Evolutionary conservation across 1,284 basidiomycete species (phyloP).

Genomic region (Naganishia cerealis): DNA sequence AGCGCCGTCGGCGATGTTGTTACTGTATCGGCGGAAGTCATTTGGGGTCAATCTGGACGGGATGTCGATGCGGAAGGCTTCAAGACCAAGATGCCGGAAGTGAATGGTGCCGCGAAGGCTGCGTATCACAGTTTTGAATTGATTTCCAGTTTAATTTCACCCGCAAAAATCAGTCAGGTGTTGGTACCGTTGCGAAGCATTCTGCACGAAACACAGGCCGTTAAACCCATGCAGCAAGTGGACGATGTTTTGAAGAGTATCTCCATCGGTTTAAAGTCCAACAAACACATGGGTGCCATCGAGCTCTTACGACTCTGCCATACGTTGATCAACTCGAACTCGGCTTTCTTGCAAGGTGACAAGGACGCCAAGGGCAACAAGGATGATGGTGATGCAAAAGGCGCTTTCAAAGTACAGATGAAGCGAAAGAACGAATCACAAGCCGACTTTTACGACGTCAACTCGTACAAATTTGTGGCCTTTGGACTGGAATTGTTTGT

Average conservation of each 20-base stretch:
- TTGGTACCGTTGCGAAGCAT: slow-evolving; percentile 79
- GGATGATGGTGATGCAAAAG: slow-evolving; percentile 48
- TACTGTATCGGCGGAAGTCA: slow-evolving; percentile 82
- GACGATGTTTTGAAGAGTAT: slow-evolving; percentile 86
- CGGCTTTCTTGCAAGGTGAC: slow-evolving; percentile 62
- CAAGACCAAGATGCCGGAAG: slow-evolving; percentile 91
- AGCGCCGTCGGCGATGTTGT: slow-evolving; percentile 74
- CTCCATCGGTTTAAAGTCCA: slow-evolving; percentile 80
- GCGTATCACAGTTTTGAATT: slow-evolving; percentile 82
- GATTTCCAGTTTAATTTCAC: slow-evolving; percentile 72
- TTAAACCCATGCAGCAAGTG: slow-evolving; percentile 78
- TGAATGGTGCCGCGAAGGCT: slow-evolving; percentile 72
- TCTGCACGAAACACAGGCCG: slow-evolving; percentile 79
- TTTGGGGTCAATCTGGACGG: slow-evolving; percentile 90
- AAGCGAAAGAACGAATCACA: slow-evolving; percentile 66
- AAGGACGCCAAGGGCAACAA: slow-evolving; percentile 43
- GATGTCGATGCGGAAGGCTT: slow-evolving; percentile 87
- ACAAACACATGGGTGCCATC: slow-evolving; percentile 67
- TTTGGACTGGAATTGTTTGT: slow-evolving; percentile 92
- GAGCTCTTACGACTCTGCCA: slow-evolving; percentile 82
- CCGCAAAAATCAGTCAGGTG: slow-evolving; percentile 71
- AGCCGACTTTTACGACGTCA: slow-evolving; percentile 73
- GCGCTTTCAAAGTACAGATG: slow-evolving; percentile 72
- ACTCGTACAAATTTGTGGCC: slow-evolving; percentile 78
- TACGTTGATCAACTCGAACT: slow-evolving; percentile 86